Conservation (phyloP, 2,329 filamentous ascomycete genomes). For the Trichoderma lentiforme region DNA sequence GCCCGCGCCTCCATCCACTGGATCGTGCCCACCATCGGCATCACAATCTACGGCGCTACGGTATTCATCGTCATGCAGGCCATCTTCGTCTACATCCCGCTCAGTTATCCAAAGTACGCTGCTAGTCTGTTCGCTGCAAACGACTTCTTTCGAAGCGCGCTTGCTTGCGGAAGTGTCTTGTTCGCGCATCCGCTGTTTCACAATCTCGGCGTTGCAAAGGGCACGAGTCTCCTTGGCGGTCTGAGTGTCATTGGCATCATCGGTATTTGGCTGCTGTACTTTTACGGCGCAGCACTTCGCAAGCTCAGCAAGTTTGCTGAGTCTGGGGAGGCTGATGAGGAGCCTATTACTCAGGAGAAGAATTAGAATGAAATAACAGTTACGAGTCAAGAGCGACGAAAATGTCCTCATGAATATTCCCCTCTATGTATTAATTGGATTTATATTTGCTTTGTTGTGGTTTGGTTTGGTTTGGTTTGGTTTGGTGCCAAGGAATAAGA, state of each 20-base stretch:
- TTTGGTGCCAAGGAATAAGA: not conserved
- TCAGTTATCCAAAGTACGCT: constrained; percentile 54
- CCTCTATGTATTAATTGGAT: not conserved
- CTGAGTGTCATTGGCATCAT: constrained; percentile 51
- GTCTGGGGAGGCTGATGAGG: not conserved
- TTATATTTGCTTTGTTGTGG: not conserved
- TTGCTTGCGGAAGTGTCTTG: constrained; percentile 59
- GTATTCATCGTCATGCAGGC: constrained; percentile 57
- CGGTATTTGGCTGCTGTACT: constrained; percentile 60
- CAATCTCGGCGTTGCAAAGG: constrained; percentile 57
- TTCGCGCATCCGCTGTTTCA: constrained; percentile 58
- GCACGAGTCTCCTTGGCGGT: constrained; percentile 55
- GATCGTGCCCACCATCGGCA: constrained; percentile 55
- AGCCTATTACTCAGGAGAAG: not conserved
- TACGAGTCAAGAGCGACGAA: not conserved
- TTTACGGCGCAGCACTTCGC: constrained; percentile 52
- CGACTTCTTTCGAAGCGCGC: constrained; percentile 55
- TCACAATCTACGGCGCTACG: constrained; percentile 50
- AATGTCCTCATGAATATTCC: not conserved
- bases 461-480: not conserved
- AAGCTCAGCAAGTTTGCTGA: constrained; percentile 55
- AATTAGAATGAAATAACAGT: not conserved
- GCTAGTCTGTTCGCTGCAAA: constrained; percentile 60
- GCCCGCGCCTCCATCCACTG: constrained; percentile 49
- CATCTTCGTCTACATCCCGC: constrained; percentile 58